These are phyloP conservation scores for Pharnaceum exiguum DNA, from an alignment of 148 eudicot genomes.

Conservation along the genomic window DNA sequence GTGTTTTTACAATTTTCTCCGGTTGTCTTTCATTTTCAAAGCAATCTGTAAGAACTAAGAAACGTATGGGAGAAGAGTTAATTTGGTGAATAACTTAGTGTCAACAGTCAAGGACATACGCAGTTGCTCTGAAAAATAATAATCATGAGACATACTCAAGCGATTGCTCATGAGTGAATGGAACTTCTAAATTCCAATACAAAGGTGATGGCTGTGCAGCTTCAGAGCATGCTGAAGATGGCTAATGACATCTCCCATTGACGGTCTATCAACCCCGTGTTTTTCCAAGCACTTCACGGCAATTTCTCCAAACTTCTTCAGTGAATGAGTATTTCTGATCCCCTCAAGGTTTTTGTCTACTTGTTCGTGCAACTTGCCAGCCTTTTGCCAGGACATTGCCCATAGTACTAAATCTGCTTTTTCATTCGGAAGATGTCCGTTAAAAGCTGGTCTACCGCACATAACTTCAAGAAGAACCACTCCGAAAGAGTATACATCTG, in stretches of 20 bases:
- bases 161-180: too few species aligned
- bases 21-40: too few species aligned
- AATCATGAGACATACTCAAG: too few species aligned
- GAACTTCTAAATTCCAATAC: too few species aligned
- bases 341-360: not conserved
- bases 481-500: constrained; percentile 5
- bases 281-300: constrained; percentile 2
- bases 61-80: too few species aligned
- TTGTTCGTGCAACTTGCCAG: not conserved
- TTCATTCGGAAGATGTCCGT: not conserved
- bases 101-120: too few species aligned
- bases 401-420: not conserved
- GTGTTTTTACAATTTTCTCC: too few species aligned
- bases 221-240: not conserved
- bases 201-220: too few species aligned
- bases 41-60: too few species aligned
- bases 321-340: not conserved
- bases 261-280: not conserved
- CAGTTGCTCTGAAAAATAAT: too few species aligned
- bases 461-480: not conserved
- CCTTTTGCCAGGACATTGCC: not conserved
- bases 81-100: too few species aligned
- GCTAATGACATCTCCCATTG: not conserved
- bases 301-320: constrained; percentile 2
- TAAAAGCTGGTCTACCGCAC: constrained; percentile 1